Percentiles rank a stretch among this genome's conserved stretches.
Conservation (phyloP, 148 eudicot species). For the Camellia sinensis region DNA sequence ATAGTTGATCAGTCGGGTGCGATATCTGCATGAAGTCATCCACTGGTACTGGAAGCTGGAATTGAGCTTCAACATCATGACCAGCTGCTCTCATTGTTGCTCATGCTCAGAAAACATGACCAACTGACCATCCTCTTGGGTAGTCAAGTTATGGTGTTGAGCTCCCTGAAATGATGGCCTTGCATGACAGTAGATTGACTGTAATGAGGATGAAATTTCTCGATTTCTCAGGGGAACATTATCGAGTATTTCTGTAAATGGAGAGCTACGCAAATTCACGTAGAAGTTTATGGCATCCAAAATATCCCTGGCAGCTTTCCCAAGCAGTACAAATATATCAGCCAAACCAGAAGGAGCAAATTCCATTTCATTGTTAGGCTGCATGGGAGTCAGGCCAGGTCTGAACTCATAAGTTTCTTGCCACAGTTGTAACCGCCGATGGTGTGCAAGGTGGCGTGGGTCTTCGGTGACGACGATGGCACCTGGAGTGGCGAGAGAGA, state of each 20-base stretch:
- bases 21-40: conserved; percentile 98
- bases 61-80: conserved; percentile 94
- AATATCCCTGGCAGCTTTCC: conserved; percentile 77
- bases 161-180: conserved; percentile 92
- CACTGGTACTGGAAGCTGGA: conserved; percentile 92
- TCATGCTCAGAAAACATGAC: conserved; percentile 78
- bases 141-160: conserved; percentile 70
- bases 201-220: conserved; percentile 85
- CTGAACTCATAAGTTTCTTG: conserved; percentile 88
- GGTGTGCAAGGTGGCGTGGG: too few relatives aligned
- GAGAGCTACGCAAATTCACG: conserved; percentile 81
- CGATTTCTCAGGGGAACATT: conserved; percentile 83
- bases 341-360: conserved; percentile 78
- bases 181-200: conserved; percentile 77
- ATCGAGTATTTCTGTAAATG: conserved; percentile 90
- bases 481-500: too few relatives aligned
- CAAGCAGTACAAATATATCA: conserved; percentile 69
- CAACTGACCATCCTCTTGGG: conserved; percentile 78
- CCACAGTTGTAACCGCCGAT: too few relatives aligned
- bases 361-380: conserved; percentile 58
- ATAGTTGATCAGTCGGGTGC: conserved; percentile 66
- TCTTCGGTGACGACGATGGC: too few relatives aligned
- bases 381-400: conserved; percentile 69
- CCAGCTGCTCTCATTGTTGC: conserved; percentile 97
- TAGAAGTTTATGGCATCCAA: conserved; percentile 82